Evolutionary conservation across 225 moss, liverwort and hornwort species (phyloP), one percentile per base, ranked within the genome.

Genomic region (Physcomitrium patens): DNA sequence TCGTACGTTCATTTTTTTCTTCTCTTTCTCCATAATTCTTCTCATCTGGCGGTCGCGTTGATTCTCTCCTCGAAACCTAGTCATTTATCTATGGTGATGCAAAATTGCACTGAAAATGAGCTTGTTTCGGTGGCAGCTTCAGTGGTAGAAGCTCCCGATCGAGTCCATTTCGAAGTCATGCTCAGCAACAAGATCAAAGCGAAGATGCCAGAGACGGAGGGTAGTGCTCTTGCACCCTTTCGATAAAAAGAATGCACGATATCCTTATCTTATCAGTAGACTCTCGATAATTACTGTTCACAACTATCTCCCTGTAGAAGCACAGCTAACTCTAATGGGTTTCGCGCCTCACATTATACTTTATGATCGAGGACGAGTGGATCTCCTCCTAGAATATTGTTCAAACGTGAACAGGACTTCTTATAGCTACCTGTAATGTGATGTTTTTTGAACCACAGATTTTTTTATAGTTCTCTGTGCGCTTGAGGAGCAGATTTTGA

Each of bases 1-100:
- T 92, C 92, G 94, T 94, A 94, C 85, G 91, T 83, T 64, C 76
- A 76, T 62, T 7, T 1, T 8, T 24, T 24, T n/a, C 74, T 14
- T 23, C 16, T 61, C 46, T 43, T 48, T 37, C 31, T 0, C 31
- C 31, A 37, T 3, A 43, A 48, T 67, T 62, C 31, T 48, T 45
- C 50, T 62, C 43, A 27, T 67, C 23, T 79, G 71, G 17, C 47
- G 13, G 28, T 14, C 31, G 65, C 48, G 14, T 14, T 16, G 67
- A 68, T 71, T 71, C 67, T 22, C 24, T 23, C 18, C 47, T 51
- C 67, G 5, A 49, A 63, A 57, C 60, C 28, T 50, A 72, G 71
- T 31, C 63, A 10, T 52, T 43, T 24, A 76, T 24, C 31, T 4
- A 37, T 37, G 31, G 2, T 37, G 2, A 67, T 53, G 53, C 12